Conservation (phyloP, 1,284 basidiomycete genomes). For the Puccinia triticina region DNA sequence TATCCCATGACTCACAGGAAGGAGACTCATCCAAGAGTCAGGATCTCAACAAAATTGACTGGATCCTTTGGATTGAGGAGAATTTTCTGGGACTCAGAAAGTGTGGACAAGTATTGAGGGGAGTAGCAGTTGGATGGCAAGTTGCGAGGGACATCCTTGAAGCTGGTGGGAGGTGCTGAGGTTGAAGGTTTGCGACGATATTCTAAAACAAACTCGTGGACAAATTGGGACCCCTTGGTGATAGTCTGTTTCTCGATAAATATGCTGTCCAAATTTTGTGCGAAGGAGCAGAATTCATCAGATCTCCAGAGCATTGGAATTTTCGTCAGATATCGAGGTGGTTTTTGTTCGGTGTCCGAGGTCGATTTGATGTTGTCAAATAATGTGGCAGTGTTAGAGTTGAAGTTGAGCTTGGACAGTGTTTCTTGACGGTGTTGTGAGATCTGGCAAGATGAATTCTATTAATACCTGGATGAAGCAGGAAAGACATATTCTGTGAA, state of each 20-base stretch:
- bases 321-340: not conserved
- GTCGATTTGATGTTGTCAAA: slow-evolving; percentile 10
- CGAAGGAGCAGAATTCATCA: not conserved
- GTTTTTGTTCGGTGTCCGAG: not conserved
- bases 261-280: not conserved
- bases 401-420: not conserved
- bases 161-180: not conserved
- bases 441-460: not conserved
- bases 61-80: slow-evolving; percentile 19
- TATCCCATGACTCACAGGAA: slow-evolving; percentile 11
- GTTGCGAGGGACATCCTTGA: slow-evolving; percentile 4
- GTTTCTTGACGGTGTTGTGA: slow-evolving; percentile 10
- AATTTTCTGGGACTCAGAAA: not conserved
- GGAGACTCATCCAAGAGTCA: too few species aligned
- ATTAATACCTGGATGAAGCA: not conserved
- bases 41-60: too few species aligned
- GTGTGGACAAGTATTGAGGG: not conserved
- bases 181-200: not conserved
- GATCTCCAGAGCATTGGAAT: slow-evolving; percentile 7
- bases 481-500: not conserved
- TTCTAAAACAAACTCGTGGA: not conserved
- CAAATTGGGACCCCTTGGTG: not conserved
- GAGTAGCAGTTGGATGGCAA: not conserved
- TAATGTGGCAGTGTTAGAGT: not conserved
- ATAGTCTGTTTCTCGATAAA: slow-evolving; percentile 5